Evolutionary conservation across 2,329 filamentous ascomycete species (phyloP), one percentile per base, ranked within the genome.

Genomic region (Akanthomyces dipterigenus): DNA sequence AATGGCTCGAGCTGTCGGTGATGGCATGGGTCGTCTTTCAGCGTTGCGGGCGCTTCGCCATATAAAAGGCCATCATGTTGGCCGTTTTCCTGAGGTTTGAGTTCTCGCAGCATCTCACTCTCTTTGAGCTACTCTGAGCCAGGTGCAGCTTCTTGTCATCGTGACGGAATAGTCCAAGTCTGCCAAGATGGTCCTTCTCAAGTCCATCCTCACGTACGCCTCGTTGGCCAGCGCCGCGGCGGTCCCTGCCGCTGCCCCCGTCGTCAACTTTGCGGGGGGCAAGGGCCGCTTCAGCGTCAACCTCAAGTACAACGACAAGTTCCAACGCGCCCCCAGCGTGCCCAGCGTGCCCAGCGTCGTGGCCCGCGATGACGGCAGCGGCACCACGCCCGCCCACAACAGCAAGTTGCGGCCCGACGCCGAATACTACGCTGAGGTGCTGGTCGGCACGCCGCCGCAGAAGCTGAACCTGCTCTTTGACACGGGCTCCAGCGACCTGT

Each of bases 401-500:
- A 61, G 59, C 59, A 48, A 28, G 42, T 2, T 18, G 9, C 50
- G 59, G 7, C 59, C 59, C 5, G 61, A 60, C 50, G 40, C 12
- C n/a, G 61, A 63, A 42, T 63, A 63, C 50, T 49, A 55, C 45
- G 55, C 61, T 31, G 49, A 55, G 43, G 9, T 63, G 3, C 12
- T 34, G 7, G 22, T 63, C 16, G 61, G 61, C 83, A 68, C 64
- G 76, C 71, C 16, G 2, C 42, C 60, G 14, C 74, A 77, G 67
- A 73, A 69, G 1, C 64, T 77, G 34, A 71, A 75, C 42, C 67
- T 78, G 42, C 71, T 76, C 64, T 75, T 78, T 31, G 76, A 78
- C 64, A 78, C 76, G 0, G 76, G 76, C 2, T 78, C 76, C 7
- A 75, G 75, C 26, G 76, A 78, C 62, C 68, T 74, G 22, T 75